Evolutionary conservation across 345 rosid genomes (phyloP).

Genomic region (Populus euphratica): DNA sequence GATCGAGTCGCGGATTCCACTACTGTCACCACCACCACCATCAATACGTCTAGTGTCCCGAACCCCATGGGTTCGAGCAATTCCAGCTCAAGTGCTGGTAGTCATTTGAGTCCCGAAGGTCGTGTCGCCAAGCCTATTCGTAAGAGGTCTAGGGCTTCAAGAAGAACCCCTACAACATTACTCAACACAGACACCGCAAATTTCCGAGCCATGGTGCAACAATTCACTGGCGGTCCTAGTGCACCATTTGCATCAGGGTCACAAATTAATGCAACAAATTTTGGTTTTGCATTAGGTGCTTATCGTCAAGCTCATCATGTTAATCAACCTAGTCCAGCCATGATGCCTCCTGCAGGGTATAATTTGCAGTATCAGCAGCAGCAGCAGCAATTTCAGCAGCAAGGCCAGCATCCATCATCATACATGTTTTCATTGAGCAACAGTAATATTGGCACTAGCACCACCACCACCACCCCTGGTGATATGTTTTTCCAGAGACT

Average conservation of each 20-base stretch:
- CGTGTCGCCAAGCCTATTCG: slow-evolving; percentile 76
- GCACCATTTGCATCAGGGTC: slow-evolving; percentile 52
- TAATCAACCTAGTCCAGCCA: slow-evolving; percentile 11
- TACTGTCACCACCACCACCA: slow-evolving; percentile 22
- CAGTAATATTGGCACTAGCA: background rate
- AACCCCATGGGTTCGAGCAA: background rate
- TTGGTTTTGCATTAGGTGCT: slow-evolving; percentile 22
- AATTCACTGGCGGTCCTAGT: slow-evolving; percentile 80
- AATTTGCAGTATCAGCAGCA: slow-evolving; percentile 31
- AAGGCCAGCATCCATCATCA: slow-evolving; percentile 15
- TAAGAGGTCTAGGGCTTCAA: slow-evolving; percentile 86
- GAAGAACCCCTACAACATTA: slow-evolving; percentile 93
- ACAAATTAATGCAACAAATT: slow-evolving; percentile 14
- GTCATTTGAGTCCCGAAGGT: slow-evolving; percentile 64
- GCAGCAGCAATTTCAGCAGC: slow-evolving; percentile 23
- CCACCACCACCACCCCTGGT: background rate
- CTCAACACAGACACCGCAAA: slow-evolving; percentile 86
- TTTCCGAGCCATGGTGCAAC: slow-evolving; percentile 96
- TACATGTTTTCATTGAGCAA: slow-evolving; percentile 44
- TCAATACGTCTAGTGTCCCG: background rate
- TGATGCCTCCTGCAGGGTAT: slow-evolving; percentile 19
- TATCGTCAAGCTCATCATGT: slow-evolving; percentile 18
- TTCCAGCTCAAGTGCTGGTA: slow-evolving; percentile 15
- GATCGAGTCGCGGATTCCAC: slow-evolving; percentile 27
- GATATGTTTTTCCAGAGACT: slow-evolving; percentile 29